Conservation (phyloP, 805 yeast species). For the Metschnikowia proteae region DNA sequence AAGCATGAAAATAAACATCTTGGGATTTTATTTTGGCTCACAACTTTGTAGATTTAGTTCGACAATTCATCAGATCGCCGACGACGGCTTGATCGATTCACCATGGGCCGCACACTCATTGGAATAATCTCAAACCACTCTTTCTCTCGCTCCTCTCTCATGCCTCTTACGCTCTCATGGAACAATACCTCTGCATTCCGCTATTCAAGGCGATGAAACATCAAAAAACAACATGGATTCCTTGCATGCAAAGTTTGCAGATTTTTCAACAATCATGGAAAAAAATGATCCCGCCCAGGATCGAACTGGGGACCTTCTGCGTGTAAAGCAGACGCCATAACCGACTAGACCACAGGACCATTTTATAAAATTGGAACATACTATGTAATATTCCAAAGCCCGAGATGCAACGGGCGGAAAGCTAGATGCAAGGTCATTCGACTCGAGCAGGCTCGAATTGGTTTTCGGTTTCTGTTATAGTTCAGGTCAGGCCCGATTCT, state of each 20-base stretch:
- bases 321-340: conserved; percentile 99
- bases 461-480: too few relatives aligned
- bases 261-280: neutral
- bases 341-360: conserved; percentile 99
- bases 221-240: neutral
- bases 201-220: neutral
- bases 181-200: neutral
- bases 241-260: neutral
- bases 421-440: too few relatives aligned
- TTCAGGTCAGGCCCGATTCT: too few relatives aligned
- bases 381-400: too few relatives aligned
- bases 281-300: conserved; percentile 96
- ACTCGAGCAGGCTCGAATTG: too few relatives aligned
- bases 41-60: conserved; percentile 14
- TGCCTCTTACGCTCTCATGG: neutral
- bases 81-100: conserved; percentile 14
- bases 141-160: neutral
- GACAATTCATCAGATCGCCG: conserved; percentile 17
- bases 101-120: conserved; percentile 7
- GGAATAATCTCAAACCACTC: neutral
- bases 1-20: conserved; percentile 9
- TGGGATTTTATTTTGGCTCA: conserved; percentile 13
- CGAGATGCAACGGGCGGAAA: too few relatives aligned
- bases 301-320: conserved; percentile 99
- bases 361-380: neutral